Percentiles rank a stretch among this genome's conserved stretches.
phyloP scores from a whole-genome alignment of 164 flowering plant genomes.

The Macadamia integrifolia region DNA sequence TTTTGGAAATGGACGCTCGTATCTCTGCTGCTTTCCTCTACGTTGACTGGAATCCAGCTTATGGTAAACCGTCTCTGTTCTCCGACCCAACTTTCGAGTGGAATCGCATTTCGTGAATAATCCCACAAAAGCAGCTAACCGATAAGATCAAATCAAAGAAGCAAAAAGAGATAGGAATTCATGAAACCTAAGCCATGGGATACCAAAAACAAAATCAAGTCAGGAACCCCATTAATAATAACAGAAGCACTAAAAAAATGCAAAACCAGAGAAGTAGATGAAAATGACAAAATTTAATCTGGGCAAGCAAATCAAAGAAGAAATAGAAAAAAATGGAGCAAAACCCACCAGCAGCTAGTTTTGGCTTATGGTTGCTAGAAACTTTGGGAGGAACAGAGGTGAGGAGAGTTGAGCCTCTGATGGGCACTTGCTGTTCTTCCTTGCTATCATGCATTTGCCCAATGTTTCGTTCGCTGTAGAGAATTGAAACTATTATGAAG shows the following conservation, averaged over 20 bases:
- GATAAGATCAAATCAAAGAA: slow-evolving; percentile 8
- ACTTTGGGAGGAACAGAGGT: slow-evolving; percentile 13
- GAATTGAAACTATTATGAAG: slow-evolving; percentile 34
- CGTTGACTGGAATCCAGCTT: slow-evolving; percentile 7
- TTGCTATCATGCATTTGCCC: slow-evolving; percentile 32
- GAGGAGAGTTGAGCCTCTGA: slow-evolving; percentile 15
- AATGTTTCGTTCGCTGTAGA: slow-evolving; percentile 47
- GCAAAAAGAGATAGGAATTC: not conserved
- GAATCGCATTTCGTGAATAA: slow-evolving; percentile 47
- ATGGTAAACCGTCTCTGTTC: slow-evolving; percentile 19
- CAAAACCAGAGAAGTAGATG: no score
- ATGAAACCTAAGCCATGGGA: not conserved
- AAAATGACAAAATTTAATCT: not conserved
- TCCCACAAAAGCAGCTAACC: slow-evolving; percentile 1
- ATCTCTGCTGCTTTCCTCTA: slow-evolving; percentile 27
- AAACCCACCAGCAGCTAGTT: slow-evolving; percentile 23
- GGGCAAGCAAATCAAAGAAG: not conserved
- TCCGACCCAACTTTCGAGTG: slow-evolving; percentile 42
- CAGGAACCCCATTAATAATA: not conserved
- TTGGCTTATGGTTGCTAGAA: slow-evolving; percentile 4
- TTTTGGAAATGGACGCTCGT: slow-evolving; percentile 25
- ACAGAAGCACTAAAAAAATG: not conserved
- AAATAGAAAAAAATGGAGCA: not conserved
- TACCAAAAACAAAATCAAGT: not conserved
- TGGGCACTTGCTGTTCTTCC: slow-evolving; percentile 15